Conservation (phyloP, 2,329 filamentous ascomycete species). For the Cladophialophora chaetospira region DNA sequence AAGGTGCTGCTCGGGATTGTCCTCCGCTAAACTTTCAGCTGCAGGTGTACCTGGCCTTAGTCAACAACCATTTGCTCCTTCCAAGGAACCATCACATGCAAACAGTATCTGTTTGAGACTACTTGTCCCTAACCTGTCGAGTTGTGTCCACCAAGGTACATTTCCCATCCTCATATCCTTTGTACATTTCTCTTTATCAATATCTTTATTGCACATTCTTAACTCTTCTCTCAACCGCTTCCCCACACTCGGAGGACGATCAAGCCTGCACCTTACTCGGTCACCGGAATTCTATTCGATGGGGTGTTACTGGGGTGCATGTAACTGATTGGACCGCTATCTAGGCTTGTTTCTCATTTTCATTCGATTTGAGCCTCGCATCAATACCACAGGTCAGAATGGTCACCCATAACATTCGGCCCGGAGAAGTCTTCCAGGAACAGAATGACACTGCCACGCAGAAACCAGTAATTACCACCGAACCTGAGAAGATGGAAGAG, state of each 20-base stretch:
- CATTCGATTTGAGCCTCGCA: background rate
- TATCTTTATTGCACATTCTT: constrained; percentile 1
- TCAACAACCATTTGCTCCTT: constrained; percentile 4
- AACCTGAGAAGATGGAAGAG: constrained; percentile 33
- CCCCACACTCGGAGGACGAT: background rate
- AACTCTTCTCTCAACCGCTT: constrained; percentile 8
- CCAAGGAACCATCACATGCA: background rate
- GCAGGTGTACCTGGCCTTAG: background rate
- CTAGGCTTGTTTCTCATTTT: background rate
- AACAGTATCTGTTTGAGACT: background rate
- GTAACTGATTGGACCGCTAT: background rate
- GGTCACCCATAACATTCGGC: constrained; percentile 4
- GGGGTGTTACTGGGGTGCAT: background rate
- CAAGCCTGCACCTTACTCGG: constrained; percentile 5
- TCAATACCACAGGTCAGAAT: too few relatives aligned
- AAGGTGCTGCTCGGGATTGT: background rate
- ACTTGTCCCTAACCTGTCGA: background rate
- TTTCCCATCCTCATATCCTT: background rate
- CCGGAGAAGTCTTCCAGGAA: background rate
- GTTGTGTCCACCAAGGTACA: constrained; percentile 5
- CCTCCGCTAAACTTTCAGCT: background rate
- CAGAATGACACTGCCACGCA: constrained; percentile 5
- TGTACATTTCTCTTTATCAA: background rate
- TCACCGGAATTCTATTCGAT: constrained; percentile 1
- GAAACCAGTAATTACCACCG: constrained; percentile 1